Conservation (phyloP, 179 eudicot genomes). For the Gypsophila paniculata region DNA sequence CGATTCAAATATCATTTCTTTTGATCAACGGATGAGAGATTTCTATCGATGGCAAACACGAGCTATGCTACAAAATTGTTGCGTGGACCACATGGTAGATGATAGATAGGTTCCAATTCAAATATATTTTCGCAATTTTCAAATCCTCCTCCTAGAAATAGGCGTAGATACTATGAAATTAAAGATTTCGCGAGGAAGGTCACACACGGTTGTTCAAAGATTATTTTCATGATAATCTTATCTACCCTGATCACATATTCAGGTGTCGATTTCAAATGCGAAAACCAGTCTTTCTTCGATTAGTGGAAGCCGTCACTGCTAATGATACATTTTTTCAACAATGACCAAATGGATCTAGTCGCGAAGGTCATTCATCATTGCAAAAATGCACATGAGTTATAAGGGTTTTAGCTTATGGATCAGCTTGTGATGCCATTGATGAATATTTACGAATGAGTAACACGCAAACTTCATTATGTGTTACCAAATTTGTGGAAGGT, state of each 20-base stretch:
- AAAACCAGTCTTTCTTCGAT: neutral
- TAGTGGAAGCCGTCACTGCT: neutral
- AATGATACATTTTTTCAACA: neutral
- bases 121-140: no score
- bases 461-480: neutral
- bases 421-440: neutral
- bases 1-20: no score
- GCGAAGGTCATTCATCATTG: neutral
- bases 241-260: neutral
- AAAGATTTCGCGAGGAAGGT: no score
- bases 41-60: no score
- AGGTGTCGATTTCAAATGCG: neutral
- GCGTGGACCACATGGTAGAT: no score
- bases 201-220: no score
- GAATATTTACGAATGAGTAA: neutral
- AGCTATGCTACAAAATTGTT: no score
- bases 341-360: neutral
- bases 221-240: no score
- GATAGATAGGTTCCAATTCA: no score
- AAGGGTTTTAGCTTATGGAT: neutral
- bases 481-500: neutral
- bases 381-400: neutral
- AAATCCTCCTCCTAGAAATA: no score
- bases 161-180: no score
- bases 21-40: no score